Conservation (phyloP, 2,329 filamentous ascomycete species). For the Epicoccum nigrum region DNA sequence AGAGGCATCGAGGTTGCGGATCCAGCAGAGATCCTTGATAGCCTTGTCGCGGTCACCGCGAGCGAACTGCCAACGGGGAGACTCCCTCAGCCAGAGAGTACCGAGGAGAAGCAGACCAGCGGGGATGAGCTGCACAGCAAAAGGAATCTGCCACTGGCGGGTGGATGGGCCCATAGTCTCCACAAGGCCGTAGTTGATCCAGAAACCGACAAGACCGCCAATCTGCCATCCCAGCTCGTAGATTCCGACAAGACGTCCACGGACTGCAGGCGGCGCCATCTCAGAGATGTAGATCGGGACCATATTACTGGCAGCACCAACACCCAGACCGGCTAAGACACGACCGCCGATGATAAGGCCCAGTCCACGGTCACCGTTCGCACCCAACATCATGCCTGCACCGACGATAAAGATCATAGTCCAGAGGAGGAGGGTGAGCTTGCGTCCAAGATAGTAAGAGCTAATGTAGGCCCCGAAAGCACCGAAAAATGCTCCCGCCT, state of each 20-base stretch:
- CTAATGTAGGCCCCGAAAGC: constrained; percentile 62
- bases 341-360: constrained; percentile 63
- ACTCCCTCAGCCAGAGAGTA: constrained; percentile 52
- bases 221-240: constrained; percentile 58
- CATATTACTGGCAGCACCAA: constrained; percentile 62
- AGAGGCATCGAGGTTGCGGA: constrained; percentile 62
- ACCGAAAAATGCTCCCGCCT: constrained; percentile 83
- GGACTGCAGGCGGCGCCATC: constrained; percentile 62
- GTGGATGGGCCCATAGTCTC: constrained; percentile 52
- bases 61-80: constrained; percentile 53
- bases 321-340: constrained; percentile 62
- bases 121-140: constrained; percentile 71
- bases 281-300: constrained; percentile 66
- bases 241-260: constrained; percentile 62
- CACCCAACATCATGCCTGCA: constrained; percentile 71
- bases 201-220: constrained; percentile 39
- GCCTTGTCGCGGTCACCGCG: constrained; percentile 51
- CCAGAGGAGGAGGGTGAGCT: constrained; percentile 67
- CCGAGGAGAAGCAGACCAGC: constrained; percentile 62
- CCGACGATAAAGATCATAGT: constrained; percentile 70
- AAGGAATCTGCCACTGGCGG: constrained; percentile 56
- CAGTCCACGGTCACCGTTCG: constrained; percentile 49
- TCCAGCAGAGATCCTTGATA: constrained; percentile 62
- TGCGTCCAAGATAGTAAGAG: constrained; percentile 70
- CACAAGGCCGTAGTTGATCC: constrained; percentile 53